These are phyloP conservation scores for Astrephomene gubernaculifera DNA, from an alignment of 139 green algal species.

Conservation along the genomic window DNA sequence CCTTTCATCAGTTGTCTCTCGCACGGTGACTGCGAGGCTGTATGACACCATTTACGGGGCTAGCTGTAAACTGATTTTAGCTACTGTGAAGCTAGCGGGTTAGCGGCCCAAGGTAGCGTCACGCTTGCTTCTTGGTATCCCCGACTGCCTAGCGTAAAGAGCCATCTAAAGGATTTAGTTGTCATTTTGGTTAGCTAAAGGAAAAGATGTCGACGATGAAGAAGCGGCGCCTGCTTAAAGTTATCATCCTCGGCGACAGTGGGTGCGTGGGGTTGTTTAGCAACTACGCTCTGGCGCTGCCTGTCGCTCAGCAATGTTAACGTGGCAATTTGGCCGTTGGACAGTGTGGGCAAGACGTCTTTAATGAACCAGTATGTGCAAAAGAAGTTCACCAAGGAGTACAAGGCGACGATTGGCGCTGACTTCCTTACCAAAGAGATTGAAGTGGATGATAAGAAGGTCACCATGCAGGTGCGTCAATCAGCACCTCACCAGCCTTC, in stretches of 20 bases:
- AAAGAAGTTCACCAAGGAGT: constrained; percentile 99
- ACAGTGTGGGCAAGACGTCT: constrained; percentile 97
- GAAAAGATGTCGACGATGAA: constrained; percentile 55
- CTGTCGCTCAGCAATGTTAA: not conserved
- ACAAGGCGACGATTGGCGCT: constrained; percentile 99
- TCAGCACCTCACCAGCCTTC: too few species aligned
- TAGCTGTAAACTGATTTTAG: too few species aligned
- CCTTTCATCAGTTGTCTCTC: too few species aligned
- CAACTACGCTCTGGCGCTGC: too few species aligned
- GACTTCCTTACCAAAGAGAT: constrained; percentile 99
- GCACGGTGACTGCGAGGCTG: too few species aligned
- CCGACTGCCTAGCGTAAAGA: not conserved
- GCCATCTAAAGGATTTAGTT: not conserved
- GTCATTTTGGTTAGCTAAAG: not conserved
- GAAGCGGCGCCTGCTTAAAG: constrained; percentile 93
- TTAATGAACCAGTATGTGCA: constrained; percentile 99
- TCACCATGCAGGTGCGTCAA: constrained; percentile 92
- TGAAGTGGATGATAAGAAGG: constrained; percentile 95
- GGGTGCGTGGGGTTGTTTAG: constrained; percentile 70
- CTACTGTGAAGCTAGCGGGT: too few species aligned
- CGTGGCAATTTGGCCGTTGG: too few species aligned
- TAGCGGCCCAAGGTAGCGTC: not conserved
- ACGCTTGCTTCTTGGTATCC: not conserved
- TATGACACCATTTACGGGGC: too few species aligned
- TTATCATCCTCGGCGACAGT: constrained; percentile 99